These are phyloP conservation scores for Pouteria campechiana DNA, from an alignment of 179 eudicot genomes.

Conservation along the genomic window DNA sequence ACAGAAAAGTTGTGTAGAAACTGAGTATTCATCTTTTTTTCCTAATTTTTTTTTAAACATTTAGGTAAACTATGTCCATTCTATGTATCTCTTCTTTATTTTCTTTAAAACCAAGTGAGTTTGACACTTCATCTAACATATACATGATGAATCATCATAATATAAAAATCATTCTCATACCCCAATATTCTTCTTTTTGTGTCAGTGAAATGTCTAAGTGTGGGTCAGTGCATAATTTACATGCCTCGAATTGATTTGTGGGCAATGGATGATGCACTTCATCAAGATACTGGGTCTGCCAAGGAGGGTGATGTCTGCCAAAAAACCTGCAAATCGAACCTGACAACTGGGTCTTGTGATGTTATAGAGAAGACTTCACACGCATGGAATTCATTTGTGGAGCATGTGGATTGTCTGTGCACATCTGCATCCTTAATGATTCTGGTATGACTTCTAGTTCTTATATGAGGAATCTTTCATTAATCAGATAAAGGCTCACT, in stretches of 20 bases:
- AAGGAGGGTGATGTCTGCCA: conserved; percentile 6
- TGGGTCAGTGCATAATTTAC: conserved; percentile 49
- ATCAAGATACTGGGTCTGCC: conserved; percentile 18
- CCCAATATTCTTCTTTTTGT: conserved; percentile 15
- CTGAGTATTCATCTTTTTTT: no score
- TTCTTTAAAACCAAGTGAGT: conserved; percentile 3
- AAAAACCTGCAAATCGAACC: conserved; percentile 11
- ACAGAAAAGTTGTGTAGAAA: no score
- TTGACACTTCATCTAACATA: no score
- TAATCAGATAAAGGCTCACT: no score
- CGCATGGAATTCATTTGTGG: conserved; percentile 67
- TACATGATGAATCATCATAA: no score
- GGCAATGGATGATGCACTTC: conserved; percentile 47
- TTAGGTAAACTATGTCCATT: no score
- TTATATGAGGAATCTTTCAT: no score
- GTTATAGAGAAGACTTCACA: conserved; percentile 33
- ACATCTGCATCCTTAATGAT: conserved; percentile 67
- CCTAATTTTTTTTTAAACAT: no score
- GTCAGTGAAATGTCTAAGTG: conserved; percentile 77
- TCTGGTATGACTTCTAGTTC: conserved; percentile 36
- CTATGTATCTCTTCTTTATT: no score
- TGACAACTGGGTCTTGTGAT: conserved; percentile 7
- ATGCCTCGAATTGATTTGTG: conserved; percentile 95
- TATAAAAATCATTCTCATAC: no score
- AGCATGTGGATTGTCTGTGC: conserved; percentile 68